Conservation (phyloP, 371 early-diverging fungal genomes). For the Mucor irregularis region DNA sequence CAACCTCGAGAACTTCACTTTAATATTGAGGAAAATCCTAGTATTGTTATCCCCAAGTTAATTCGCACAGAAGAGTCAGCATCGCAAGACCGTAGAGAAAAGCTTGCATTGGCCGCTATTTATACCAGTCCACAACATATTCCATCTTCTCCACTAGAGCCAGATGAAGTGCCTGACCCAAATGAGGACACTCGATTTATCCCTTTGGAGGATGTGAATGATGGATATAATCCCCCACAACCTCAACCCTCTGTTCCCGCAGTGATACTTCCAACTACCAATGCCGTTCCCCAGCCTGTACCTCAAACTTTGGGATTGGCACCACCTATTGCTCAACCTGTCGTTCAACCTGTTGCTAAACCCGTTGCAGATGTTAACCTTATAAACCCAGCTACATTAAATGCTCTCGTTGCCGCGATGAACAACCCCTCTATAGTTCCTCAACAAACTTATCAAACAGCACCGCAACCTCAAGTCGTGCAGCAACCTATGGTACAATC, state of each 20-base stretch:
- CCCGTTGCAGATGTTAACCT: background rate
- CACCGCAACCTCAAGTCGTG: background rate
- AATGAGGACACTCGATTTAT: background rate
- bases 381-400: background rate
- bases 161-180: slow-evolving; percentile 18
- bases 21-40: slow-evolving; percentile 1
- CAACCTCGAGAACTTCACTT: slow-evolving; percentile 8
- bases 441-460: background rate
- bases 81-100: slow-evolving; percentile 23
- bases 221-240: background rate
- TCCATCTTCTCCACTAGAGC: slow-evolving; percentile 38
- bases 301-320: too few relatives aligned
- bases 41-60: slow-evolving; percentile 1
- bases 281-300: too few relatives aligned
- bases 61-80: slow-evolving; percentile 10
- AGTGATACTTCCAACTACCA: too few relatives aligned
- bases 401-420: slow-evolving; percentile 3
- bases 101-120: slow-evolving; percentile 21
- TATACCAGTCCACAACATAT: slow-evolving; percentile 32
- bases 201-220: background rate
- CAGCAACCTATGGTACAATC: background rate
- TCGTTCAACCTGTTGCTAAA: background rate
- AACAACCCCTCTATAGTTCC: background rate
- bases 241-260: background rate
- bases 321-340: background rate